A percentile compares a stretch with the other conserved stretches of the same genome.
Evolutionary conservation across 2,329 filamentous ascomycete genomes (phyloP).

Genomic region (Thermomyces lanuginosus): DNA sequence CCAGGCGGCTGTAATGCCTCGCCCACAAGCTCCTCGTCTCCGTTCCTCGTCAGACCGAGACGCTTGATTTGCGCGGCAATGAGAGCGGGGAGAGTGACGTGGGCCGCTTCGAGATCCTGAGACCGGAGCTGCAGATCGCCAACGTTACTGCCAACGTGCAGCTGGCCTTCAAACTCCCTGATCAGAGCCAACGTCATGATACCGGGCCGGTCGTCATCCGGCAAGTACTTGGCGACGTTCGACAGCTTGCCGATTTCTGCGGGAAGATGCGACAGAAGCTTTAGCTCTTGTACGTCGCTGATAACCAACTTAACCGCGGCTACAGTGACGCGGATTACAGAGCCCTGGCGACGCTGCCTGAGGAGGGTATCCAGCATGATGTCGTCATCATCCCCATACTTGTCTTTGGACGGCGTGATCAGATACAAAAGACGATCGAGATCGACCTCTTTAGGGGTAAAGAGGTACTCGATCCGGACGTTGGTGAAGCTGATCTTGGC

Average conservation of each 20-base stretch:
- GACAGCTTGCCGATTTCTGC: conserved; percentile 70
- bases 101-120: conserved; percentile 51
- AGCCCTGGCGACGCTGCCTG: conserved; percentile 70
- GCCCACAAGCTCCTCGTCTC: conserved; percentile 54
- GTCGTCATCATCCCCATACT: conserved; percentile 78
- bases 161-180: conserved; percentile 42
- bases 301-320: conserved; percentile 48
- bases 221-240: conserved; percentile 82
- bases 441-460: conserved; percentile 59
- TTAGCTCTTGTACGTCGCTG: conserved; percentile 47
- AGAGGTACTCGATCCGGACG: conserved; percentile 56
- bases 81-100: conserved; percentile 72
- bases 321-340: conserved; percentile 56
- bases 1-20: conserved; percentile 33
- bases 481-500: conserved; percentile 47
- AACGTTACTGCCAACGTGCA: conserved; percentile 52
- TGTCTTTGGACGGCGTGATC: conserved; percentile 80
- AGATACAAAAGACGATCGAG: conserved; percentile 67
- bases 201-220: conserved; percentile 86
- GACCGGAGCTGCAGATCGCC: conserved; percentile 47
- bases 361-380: conserved; percentile 87
- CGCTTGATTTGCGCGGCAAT: conserved; percentile 58
- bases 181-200: conserved; percentile 59
- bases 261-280: conserved; percentile 51
- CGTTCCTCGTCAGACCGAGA: conserved; percentile 47